Conservation (phyloP, 2,329 filamentous ascomycete genomes). For the Daldinia eschscholtzii region DNA sequence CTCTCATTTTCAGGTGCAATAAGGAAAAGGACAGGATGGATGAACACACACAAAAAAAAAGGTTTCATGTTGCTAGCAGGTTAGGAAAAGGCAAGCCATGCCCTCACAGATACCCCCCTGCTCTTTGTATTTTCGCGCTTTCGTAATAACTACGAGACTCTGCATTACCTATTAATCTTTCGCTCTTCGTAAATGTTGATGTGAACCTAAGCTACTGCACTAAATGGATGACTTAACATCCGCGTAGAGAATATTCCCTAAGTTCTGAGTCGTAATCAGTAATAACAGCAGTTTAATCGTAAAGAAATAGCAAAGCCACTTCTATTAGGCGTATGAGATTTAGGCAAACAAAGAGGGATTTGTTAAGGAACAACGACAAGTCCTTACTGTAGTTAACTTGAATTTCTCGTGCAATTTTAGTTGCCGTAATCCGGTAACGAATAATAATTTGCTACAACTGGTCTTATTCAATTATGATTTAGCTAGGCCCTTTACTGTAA, state of each 20-base stretch:
- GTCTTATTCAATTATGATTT: conserved; percentile 9
- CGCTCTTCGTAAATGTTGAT: not conserved
- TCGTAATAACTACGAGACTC: not conserved
- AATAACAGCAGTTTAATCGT: not conserved
- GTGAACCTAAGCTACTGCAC: no score
- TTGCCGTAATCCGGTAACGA: not conserved
- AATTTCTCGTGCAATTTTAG: not conserved
- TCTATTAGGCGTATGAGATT: not conserved
- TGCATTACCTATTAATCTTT: not conserved
- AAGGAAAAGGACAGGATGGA: not conserved
- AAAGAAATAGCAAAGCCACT: not conserved
- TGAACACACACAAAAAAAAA: not conserved
- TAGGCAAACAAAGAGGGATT: not conserved
- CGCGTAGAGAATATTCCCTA: not conserved
- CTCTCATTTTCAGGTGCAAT: conserved; percentile 1
- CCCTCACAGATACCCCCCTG: not conserved
- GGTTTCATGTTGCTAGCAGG: conserved; percentile 2
- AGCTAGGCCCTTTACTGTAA: conserved; percentile 70
- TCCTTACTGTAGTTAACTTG: not conserved
- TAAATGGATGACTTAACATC: not conserved
- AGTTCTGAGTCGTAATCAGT: not conserved
- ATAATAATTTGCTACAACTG: conserved; percentile 1
- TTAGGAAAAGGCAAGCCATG: conserved; percentile 7
- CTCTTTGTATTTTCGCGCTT: not conserved
- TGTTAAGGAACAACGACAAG: no score